A percentile compares a stretch with the other conserved stretches of the same genome.
phyloP scores from a whole-genome alignment of 305 asterid species.

The Petunia hybrid region DNA sequence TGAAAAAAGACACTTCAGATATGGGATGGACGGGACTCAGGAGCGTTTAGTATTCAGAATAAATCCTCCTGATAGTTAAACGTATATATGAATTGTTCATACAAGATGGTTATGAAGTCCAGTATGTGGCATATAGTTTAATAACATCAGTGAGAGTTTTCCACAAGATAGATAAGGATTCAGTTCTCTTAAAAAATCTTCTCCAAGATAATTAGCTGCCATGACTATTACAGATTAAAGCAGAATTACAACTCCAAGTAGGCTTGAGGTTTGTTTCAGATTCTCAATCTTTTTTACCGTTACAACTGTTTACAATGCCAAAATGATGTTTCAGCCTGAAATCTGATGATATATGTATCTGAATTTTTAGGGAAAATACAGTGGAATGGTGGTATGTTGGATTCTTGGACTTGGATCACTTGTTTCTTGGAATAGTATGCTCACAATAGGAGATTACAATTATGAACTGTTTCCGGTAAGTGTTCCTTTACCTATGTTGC shows the following conservation, averaged over 20 bases:
- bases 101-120: too few species aligned
- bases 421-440: slow-evolving; percentile 55
- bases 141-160: neutral
- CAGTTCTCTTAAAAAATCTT: neutral
- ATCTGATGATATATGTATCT: neutral
- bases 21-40: too few species aligned
- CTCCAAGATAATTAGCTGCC: slow-evolving; percentile 7
- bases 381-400: slow-evolving; percentile 48
- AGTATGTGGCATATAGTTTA: neutral
- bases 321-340: neutral
- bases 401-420: slow-evolving; percentile 57
- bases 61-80: too few species aligned
- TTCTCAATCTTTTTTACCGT: neutral
- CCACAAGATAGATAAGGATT: too few species aligned
- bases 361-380: slow-evolving; percentile 44
- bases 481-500: neutral
- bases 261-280: slow-evolving; percentile 42
- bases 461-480: slow-evolving; percentile 52
- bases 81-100: too few species aligned
- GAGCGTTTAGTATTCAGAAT: too few species aligned
- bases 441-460: slow-evolving; percentile 56
- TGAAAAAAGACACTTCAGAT: neutral
- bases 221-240: slow-evolving; percentile 28
- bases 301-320: neutral
- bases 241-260: slow-evolving; percentile 33